Percentiles rank a stretch among this genome's conserved stretches.
These are phyloP conservation scores for Penicillium sp. DNA, from an alignment of 2,329 filamentous ascomycete species.

Conservation along the genomic window DNA sequence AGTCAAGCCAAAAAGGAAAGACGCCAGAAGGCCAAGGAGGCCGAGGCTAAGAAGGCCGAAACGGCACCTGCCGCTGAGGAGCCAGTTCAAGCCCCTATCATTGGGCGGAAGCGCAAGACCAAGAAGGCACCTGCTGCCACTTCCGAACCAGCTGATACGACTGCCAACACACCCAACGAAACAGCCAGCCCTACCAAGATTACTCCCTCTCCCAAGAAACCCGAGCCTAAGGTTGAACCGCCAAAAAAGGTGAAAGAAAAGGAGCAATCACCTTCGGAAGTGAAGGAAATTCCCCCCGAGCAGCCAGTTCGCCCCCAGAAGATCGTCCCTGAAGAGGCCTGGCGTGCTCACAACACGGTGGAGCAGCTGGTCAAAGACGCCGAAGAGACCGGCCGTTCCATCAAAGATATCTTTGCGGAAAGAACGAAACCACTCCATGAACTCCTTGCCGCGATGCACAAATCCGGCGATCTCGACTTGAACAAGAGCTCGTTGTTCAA, in stretches of 20 bases:
- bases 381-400: slow-evolving; percentile 35
- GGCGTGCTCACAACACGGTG: slow-evolving; percentile 46
- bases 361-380: slow-evolving; percentile 45
- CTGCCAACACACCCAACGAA: slow-evolving; percentile 18
- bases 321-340: slow-evolving; percentile 27
- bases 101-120: slow-evolving; percentile 65
- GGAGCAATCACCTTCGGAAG: slow-evolving; percentile 23
- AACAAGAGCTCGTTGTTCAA: slow-evolving; percentile 47
- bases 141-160: slow-evolving; percentile 20
- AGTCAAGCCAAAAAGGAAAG: slow-evolving; percentile 65
- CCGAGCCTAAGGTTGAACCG: slow-evolving; percentile 26
- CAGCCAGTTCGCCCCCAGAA: slow-evolving; percentile 8
- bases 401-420: slow-evolving; percentile 48
- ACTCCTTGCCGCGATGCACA: slow-evolving; percentile 45
- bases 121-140: slow-evolving; percentile 47
- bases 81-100: slow-evolving; percentile 62
- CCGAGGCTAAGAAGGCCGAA: slow-evolving; percentile 50
- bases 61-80: slow-evolving; percentile 50
- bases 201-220: slow-evolving; percentile 23
- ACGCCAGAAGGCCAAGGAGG: slow-evolving; percentile 53
- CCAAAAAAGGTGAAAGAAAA: slow-evolving; percentile 33
- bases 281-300: slow-evolving; percentile 23
- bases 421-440: slow-evolving; percentile 43
- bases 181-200: slow-evolving; percentile 21
- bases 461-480: slow-evolving; percentile 40